Conservation (phyloP, 768 basidiomycete genomes). For the Russula lepida region DNA sequence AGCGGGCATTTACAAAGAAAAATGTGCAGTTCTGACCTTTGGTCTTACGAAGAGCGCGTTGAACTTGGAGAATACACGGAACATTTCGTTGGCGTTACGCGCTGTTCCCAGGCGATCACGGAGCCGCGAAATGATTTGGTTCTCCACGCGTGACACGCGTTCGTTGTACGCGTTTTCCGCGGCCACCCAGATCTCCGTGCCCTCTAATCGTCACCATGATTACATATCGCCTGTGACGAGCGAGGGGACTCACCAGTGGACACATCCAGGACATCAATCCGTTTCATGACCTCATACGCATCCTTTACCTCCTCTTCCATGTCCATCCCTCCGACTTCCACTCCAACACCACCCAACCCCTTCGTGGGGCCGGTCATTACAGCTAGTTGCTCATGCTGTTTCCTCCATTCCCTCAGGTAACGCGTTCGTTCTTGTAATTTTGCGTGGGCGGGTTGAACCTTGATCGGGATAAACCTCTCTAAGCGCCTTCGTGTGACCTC, state of each 20-base stretch:
- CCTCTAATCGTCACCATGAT: slow-evolving; percentile 45
- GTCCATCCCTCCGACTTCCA: slow-evolving; percentile 83
- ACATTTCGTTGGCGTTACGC: slow-evolving; percentile 98
- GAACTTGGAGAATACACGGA: slow-evolving; percentile 97
- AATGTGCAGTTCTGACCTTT: slow-evolving; percentile 49
- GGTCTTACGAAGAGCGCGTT: slow-evolving; percentile 94
- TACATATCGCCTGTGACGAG: not conserved
- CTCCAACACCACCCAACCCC: slow-evolving; percentile 63
- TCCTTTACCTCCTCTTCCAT: slow-evolving; percentile 98
- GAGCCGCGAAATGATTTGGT: slow-evolving; percentile 92
- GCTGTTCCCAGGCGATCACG: slow-evolving; percentile 91
- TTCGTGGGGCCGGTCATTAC: slow-evolving; percentile 96
- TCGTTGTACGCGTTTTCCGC: slow-evolving; percentile 98
- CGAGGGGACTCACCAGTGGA: slow-evolving; percentile 56
- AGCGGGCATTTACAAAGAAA: not conserved
- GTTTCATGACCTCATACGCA: slow-evolving; percentile 95
- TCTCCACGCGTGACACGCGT: slow-evolving; percentile 93
- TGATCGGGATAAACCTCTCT: slow-evolving; percentile 96
- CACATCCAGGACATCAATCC: slow-evolving; percentile 93
- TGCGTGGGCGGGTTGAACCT: slow-evolving; percentile 82
- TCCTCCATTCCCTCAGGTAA: slow-evolving; percentile 87
- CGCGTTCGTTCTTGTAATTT: slow-evolving; percentile 82
- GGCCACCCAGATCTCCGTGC: slow-evolving; percentile 95
- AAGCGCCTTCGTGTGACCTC: slow-evolving; percentile 84
- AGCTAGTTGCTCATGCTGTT: slow-evolving; percentile 94